Base-by-base conservation (phyloP, 1,284 basidiomycete species). In the Boletus smithii region DNA sequence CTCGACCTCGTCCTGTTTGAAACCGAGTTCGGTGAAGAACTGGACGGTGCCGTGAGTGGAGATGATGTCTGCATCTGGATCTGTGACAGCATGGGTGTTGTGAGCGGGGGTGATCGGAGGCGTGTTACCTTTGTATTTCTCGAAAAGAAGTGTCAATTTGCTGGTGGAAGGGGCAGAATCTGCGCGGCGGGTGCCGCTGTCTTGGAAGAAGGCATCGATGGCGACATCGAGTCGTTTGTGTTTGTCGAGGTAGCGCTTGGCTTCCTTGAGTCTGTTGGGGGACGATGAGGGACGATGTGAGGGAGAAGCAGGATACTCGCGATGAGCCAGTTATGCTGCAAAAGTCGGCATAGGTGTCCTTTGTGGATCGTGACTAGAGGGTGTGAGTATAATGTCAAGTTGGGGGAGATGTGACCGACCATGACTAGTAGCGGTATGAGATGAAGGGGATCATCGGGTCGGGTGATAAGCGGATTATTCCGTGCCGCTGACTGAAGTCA, bases 1-100 rank as follows among this genome's bases (percentile, higher is more conserved):
- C n/a, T n/a, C n/a, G n/a, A n/a, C n/a, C n/a, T 60, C 59, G 26
- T 60, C 51, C 34, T 60, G 61, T 7, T 49, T 61, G 55, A 65
- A 61, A 8, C 59, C 59, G 3, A 60, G 48, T 0, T 60, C 62
- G 27, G 49, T 36, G 54, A 90, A 89, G 44, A 89, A 70, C 59
- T 71, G 73, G 60, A 91, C 79, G 22, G 89, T 91, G 0, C 90
- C 89, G 52, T 91, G 80, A 27, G 87, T 75, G 2, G 73, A 71
- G 55, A 90, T 89, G 41, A 78, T 73, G 16, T 81, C 76, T 3
- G 69, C 73, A 29, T 79, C 79, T 5, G 73, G 63, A 50, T 86
- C 84, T 85, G 52, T 4, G 36, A 20, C 40, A 29, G 10, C 11
- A 13, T 35, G 29, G 16, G 31, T 6, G 20, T 33, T 16, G 30